phyloP scores from a whole-genome alignment of 306 rosid species.

The Sphenostylis stenocarpa region DNA sequence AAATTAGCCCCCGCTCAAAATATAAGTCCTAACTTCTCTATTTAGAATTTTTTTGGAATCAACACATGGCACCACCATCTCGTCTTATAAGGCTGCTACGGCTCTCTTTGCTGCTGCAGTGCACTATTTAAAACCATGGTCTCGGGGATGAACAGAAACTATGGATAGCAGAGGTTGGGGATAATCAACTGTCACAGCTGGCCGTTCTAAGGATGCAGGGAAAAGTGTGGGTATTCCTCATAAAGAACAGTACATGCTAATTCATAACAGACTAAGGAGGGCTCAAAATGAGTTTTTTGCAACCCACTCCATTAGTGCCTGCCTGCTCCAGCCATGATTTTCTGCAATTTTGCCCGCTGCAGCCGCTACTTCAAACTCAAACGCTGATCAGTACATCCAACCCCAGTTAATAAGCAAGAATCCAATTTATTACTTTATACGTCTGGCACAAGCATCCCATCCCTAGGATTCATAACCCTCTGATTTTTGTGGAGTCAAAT shows the following conservation, averaged over 20 bases:
- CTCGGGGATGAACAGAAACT: not conserved
- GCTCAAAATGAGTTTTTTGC: not conserved
- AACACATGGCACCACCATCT: not conserved
- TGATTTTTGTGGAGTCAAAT: not conserved
- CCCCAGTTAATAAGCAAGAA: constrained; percentile 5
- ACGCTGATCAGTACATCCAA: not conserved
- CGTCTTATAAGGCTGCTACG: not conserved
- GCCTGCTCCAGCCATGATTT: not conserved
- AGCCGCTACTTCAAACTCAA: not conserved
- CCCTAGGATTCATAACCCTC: not conserved
- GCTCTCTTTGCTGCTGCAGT: not conserved
- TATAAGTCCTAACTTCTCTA: not conserved
- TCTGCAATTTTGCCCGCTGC: not conserved
- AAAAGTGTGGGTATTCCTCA: not conserved
- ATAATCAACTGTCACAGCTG: not conserved
- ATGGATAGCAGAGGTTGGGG: not conserved
- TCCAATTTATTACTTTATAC: not conserved
- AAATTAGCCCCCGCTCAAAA: not conserved
- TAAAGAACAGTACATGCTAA: not conserved
- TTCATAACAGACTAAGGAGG: not conserved
- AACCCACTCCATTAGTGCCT: not conserved
- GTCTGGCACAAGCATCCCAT: not conserved
- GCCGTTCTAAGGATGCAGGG: not conserved
- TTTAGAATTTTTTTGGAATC: no score
- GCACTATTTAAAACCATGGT: not conserved